A percentile compares a stretch with the other conserved stretches of the same genome.
Evolutionary conservation across 208 protist genomes (phyloP).

Genomic region (Leishmania aethiopica): DNA sequence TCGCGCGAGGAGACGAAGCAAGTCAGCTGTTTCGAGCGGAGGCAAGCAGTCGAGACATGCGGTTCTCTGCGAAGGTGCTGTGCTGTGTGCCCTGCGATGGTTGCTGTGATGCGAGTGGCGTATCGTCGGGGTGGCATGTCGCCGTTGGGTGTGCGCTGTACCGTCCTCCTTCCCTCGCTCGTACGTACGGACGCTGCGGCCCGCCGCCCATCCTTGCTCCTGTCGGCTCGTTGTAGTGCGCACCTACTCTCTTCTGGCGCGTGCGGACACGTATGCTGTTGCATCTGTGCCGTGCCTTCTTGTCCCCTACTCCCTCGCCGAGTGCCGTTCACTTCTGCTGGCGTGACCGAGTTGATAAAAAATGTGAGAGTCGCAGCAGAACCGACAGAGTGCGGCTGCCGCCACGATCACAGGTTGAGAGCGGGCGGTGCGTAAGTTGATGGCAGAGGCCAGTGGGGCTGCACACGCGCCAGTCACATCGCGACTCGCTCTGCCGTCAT

Average conservation of each 20-base stretch:
- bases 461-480: not conserved
- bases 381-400: not conserved
- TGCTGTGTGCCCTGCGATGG: not conserved
- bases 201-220: not conserved
- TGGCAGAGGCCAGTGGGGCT: not conserved
- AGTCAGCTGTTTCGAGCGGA: not conserved
- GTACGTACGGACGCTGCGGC: not conserved
- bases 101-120: not conserved
- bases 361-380: not conserved
- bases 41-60: not conserved
- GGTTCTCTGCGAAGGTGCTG: not conserved
- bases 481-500: not conserved
- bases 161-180: not conserved
- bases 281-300: not conserved
- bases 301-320: not conserved
- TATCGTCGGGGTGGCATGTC: not conserved
- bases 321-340: not conserved
- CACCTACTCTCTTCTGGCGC: not conserved
- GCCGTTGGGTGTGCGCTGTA: not conserved
- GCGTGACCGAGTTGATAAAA: not conserved
- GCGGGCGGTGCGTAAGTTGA: not conserved
- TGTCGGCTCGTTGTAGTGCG: not conserved
- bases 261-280: not conserved
- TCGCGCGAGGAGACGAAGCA: not conserved
- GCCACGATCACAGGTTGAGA: not conserved